phyloP scores from a whole-genome alignment of 768 basidiomycete genomes.

The Mycena galericulata region DNA sequence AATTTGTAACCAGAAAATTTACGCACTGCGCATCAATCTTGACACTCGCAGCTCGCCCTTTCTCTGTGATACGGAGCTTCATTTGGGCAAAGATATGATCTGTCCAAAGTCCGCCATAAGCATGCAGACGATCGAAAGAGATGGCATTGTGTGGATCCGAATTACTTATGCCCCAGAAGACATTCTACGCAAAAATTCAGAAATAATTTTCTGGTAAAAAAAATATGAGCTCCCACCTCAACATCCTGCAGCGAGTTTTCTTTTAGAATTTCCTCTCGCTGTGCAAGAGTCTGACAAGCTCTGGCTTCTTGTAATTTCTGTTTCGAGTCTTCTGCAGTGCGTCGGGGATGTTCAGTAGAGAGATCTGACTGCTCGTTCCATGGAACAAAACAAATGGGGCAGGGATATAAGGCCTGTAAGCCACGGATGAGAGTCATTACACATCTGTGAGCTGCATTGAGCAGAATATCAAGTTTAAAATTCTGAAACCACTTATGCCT shows the following conservation, averaged over 20 bases:
- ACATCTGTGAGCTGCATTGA: neutral
- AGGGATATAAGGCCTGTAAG: neutral
- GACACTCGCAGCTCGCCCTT: neutral
- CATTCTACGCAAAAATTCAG: neutral
- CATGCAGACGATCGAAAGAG: neutral
- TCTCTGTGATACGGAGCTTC: neutral
- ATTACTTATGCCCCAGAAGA: neutral
- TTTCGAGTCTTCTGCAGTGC: neutral
- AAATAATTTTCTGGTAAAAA: neutral
- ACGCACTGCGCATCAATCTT: neutral
- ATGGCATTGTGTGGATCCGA: neutral
- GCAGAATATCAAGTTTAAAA: neutral
- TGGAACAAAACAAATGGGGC: neutral
- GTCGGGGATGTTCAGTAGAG: neutral
- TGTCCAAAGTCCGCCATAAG: neutral
- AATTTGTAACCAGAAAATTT: too few relatives aligned
- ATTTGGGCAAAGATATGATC: neutral
- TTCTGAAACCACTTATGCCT: neutral
- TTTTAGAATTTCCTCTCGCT: neutral
- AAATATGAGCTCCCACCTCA: neutral
- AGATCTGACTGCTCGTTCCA: too few relatives aligned
- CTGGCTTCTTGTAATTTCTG: neutral
- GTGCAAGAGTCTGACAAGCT: neutral
- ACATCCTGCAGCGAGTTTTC: neutral
- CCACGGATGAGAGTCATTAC: neutral